Base-by-base conservation (phyloP, 768 basidiomycete species). In the Lactarius hatsudake region DNA sequence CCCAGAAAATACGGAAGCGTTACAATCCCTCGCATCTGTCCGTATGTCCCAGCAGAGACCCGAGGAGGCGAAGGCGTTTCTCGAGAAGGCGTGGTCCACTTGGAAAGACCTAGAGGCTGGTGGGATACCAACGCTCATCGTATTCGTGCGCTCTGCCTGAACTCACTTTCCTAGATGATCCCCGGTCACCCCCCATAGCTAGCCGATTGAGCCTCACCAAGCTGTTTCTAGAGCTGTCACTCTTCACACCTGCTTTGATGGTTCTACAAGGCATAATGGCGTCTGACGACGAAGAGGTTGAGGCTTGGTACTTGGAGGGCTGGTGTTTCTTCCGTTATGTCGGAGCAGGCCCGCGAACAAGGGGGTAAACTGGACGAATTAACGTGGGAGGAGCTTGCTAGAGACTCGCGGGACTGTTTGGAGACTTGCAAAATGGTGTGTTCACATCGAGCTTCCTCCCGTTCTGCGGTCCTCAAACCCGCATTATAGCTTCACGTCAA, bases 251-350 rank as follows among this genome's bases (percentile, higher is more conserved):
- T 30, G 94, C 94, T 1, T 77, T 96, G 6, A 76, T 88, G 13
- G 86, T 95, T 17, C 77, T 96, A 32, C 86, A 91, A 54, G 91
- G 89, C 15, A 82, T 95, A 12, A 87, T 95, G 77, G 84, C 88
- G 12, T 77, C 87, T 0, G 93, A 96, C 75, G 91, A 94, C 70
- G 84, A 92, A 73, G 89, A 93, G 62, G 88, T 94, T 15, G 94
- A 96, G 72, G 94, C 89, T 1, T 96, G 94, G 88, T 96, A 96
- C 74, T 84, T 96, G 34, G 94, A 96, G 76, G 94, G 94, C 62
- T 97, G 94, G 94, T 90, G 91, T 70, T 94, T 92, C 81, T 93
- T 87, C 79, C 79, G n/a, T 96, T 56, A 87, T 91, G 85, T 84
- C 87, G 0, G 89, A 91, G 75, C 84, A 88, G 67, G 86, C 85